A percentile compares a stretch with the other conserved stretches of the same genome.
Evolutionary conservation across 148 eudicot species (phyloP).

Genomic region (Polygonum maritimum): DNA sequence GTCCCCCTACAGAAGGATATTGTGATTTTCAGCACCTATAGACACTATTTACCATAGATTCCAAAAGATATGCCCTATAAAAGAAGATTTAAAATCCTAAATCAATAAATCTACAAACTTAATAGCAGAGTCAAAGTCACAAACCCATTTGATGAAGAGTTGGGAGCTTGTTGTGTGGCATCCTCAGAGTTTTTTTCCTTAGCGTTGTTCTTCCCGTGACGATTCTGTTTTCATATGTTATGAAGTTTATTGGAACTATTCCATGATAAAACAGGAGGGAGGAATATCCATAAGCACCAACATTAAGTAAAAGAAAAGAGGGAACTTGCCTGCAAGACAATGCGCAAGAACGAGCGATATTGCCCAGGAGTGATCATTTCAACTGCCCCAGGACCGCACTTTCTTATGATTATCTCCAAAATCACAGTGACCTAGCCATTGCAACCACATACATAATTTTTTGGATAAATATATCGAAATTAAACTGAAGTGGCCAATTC

Average conservation of each 20-base stretch:
- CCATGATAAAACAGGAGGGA: background rate
- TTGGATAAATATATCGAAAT: no score
- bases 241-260: background rate
- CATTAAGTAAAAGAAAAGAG: background rate
- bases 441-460: background rate
- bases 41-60: no score
- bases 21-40: background rate
- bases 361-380: slow-evolving; percentile 53
- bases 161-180: slow-evolving; percentile 20
- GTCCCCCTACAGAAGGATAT: background rate
- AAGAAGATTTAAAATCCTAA: no score
- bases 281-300: background rate
- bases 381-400: slow-evolving; percentile 63
- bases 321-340: slow-evolving; percentile 46
- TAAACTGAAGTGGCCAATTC: background rate
- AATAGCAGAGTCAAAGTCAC: background rate
- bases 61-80: no score
- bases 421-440: slow-evolving; percentile 63
- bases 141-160: slow-evolving; percentile 35
- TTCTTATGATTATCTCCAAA: slow-evolving; percentile 75
- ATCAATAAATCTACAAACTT: background rate
- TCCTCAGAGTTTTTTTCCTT: slow-evolving; percentile 32
- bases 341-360: slow-evolving; percentile 46
- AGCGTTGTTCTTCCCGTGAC: slow-evolving; percentile 54
- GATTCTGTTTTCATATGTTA: slow-evolving; percentile 39